A percentile compares a stretch with the other conserved stretches of the same genome.
phyloP scores from a whole-genome alignment of 1,139 yeast genomes.

The Kodamaea anthophila region DNA sequence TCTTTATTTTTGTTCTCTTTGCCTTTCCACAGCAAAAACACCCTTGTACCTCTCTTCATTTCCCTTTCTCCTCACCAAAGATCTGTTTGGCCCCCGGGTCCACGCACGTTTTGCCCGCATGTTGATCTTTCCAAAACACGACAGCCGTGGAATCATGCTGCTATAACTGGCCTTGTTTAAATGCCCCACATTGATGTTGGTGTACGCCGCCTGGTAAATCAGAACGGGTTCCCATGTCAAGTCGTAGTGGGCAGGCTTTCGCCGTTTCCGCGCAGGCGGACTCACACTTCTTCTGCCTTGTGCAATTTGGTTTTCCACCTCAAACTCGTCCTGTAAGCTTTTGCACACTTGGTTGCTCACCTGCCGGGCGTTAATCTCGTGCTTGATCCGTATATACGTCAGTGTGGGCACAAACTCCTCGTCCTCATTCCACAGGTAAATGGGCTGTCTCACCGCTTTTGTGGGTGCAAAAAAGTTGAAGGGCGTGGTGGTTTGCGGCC shows the following conservation, averaged over 20 bases:
- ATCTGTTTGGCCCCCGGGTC: constrained; percentile 21
- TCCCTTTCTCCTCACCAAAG: too few species aligned
- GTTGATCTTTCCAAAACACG: constrained; percentile 37
- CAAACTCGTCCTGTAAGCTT: constrained; percentile 9
- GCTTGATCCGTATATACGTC: constrained; percentile 3
- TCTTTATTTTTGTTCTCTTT: too few species aligned
- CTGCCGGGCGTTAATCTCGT: constrained; percentile 6
- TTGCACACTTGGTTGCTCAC: constrained; percentile 7
- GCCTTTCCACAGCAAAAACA: too few species aligned
- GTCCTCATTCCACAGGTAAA: constrained; percentile 7
- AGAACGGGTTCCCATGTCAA: constrained; percentile 33
- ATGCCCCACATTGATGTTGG: constrained; percentile 21
- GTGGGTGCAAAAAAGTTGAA: background rate
- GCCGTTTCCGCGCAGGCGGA: constrained; percentile 1
- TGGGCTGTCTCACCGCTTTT: constrained; percentile 2
- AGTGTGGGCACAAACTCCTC: constrained; percentile 3
- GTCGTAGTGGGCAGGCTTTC: constrained; percentile 14
- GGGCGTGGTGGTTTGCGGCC: too few species aligned
- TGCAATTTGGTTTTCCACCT: constrained; percentile 10
- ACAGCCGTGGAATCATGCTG: constrained; percentile 20
- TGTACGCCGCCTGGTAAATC: constrained; percentile 30
- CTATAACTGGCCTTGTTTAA: constrained; percentile 21
- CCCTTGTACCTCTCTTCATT: too few species aligned
- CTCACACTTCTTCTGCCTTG: constrained; percentile 1
- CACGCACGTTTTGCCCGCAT: constrained; percentile 35